These are phyloP conservation scores for Posidonia australis DNA, from an alignment of 106 monocot genomes.

Conservation along the genomic window DNA sequence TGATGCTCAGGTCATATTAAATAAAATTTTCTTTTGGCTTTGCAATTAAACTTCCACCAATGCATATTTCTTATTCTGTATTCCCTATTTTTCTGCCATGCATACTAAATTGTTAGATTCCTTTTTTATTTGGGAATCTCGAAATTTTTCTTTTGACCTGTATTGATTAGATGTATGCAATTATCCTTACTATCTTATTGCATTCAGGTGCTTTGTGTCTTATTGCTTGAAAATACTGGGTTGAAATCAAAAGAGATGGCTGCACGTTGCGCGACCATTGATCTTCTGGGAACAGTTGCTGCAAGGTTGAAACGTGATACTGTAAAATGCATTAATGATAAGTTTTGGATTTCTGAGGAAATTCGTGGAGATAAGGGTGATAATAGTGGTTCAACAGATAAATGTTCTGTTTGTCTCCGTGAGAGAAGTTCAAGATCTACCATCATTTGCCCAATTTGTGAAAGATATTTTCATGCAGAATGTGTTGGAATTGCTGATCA, in stretches of 20 bases:
- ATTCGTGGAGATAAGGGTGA: constrained; percentile 25
- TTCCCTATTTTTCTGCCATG: too few species aligned
- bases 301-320: constrained; percentile 78
- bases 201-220: constrained; percentile 83
- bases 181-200: neutral
- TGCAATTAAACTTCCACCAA: too few species aligned
- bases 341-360: constrained; percentile 70
- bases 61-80: too few species aligned
- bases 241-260: constrained; percentile 83
- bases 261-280: constrained; percentile 84
- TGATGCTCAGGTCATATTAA: too few species aligned
- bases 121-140: too few species aligned
- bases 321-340: constrained; percentile 40
- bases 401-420: constrained; percentile 58
- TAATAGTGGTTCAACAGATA: constrained; percentile 23
- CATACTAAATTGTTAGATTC: too few species aligned
- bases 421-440: constrained; percentile 39
- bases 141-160: too few species aligned
- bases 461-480: constrained; percentile 81
- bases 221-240: constrained; percentile 90
- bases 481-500: constrained; percentile 58
- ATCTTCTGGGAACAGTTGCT: constrained; percentile 85
- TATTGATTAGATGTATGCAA: too few species aligned
- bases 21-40: too few species aligned
- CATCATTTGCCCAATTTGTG: constrained; percentile 50